Percentiles rank a stretch among this genome's conserved stretches.
phyloP scores from a whole-genome alignment of 1,284 basidiomycete genomes.

The Ceratobasidium sp. region DNA sequence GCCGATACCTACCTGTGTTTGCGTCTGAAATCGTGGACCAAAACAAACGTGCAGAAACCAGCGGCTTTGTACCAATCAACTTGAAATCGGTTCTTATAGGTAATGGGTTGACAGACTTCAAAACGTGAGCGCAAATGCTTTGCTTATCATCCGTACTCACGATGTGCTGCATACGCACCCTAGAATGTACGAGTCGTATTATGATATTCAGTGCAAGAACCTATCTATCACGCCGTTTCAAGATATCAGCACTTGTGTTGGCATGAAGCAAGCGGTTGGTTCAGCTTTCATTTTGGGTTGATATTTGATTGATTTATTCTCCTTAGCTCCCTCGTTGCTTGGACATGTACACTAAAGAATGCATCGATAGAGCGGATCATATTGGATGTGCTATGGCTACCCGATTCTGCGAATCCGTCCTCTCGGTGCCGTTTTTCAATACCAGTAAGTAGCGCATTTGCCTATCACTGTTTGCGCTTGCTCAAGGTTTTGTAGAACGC shows the following conservation, averaged over 20 bases:
- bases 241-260: conserved; percentile 62
- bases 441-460: neutral
- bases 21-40: conserved; percentile 85
- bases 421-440: neutral
- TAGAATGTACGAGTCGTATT: conserved; percentile 55
- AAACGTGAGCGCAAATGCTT: conserved; percentile 32
- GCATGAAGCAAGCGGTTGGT: conserved; percentile 69
- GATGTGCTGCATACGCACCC: conserved; percentile 24
- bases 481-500: neutral
- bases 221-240: conserved; percentile 65
- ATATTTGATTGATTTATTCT: neutral
- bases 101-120: conserved; percentile 63
- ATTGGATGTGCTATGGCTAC: conserved; percentile 32
- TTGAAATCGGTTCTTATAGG: conserved; percentile 86
- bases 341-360: conserved; percentile 38
- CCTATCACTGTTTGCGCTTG: neutral
- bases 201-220: conserved; percentile 57
- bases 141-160: neutral
- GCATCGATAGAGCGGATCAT: conserved; percentile 35
- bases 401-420: conserved; percentile 15
- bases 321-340: conserved; percentile 31
- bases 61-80: conserved; percentile 79
- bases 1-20: conserved; percentile 87
- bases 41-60: conserved; percentile 71
- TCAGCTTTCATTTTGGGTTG: neutral